Percentiles rank a stretch among this genome's conserved stretches.
phyloP scores from a whole-genome alignment of 2,329 filamentous ascomycete species.

The Microsporum canis region DNA sequence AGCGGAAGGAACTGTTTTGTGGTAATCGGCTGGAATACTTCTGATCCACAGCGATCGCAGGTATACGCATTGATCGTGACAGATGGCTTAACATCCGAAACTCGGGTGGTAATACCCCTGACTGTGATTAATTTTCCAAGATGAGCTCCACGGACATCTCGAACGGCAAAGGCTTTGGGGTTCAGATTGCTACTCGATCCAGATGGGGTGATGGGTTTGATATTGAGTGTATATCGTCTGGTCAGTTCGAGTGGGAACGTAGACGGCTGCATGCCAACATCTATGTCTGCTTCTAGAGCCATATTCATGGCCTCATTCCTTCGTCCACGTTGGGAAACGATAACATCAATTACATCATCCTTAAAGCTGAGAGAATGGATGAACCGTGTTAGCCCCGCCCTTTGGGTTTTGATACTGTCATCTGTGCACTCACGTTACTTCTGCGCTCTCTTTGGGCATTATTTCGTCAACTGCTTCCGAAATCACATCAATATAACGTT shows the following conservation, averaged over 20 bases:
- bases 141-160: constrained; percentile 85
- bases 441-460: constrained; percentile 65
- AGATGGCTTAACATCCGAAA: constrained; percentile 94
- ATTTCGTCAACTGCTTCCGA: constrained; percentile 78
- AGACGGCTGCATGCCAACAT: constrained; percentile 56
- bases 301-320: constrained; percentile 68
- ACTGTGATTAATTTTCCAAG: constrained; percentile 88
- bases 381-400: background rate
- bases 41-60: constrained; percentile 89
- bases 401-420: background rate
- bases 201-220: constrained; percentile 76
- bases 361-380: constrained; percentile 59
- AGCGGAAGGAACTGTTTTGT: constrained; percentile 86
- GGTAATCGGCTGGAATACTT: constrained; percentile 92
- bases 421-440: constrained; percentile 53
- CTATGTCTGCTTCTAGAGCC: constrained; percentile 53
- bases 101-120: constrained; percentile 83
- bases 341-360: constrained; percentile 90
- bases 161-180: constrained; percentile 67
- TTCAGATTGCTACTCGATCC: constrained; percentile 50
- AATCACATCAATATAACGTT: constrained; percentile 88
- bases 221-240: constrained; percentile 86
- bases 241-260: constrained; percentile 88
- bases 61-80: constrained; percentile 98
- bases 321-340: constrained; percentile 82